Base-by-base conservation (phyloP, 1,139 yeast genomes). In the Protomyces pachydermus region DNA sequence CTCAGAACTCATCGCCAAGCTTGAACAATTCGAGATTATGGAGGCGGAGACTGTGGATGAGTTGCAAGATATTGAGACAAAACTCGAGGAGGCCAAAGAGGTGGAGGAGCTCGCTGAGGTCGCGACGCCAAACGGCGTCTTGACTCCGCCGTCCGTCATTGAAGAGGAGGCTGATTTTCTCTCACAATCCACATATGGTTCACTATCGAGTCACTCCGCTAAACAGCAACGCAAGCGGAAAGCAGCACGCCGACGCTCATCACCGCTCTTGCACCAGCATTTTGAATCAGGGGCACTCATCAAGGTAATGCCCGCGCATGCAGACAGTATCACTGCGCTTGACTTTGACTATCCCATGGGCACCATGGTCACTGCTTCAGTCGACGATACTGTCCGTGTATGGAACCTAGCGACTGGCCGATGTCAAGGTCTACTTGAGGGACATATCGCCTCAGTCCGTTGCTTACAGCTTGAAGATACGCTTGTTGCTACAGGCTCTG, bases 351-450 rank as follows among this genome's bases (percentile, higher is more conserved):
- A 80, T 50, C 91, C 91, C 14, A 86, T 84, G 73, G 90, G 90
- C 1, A 83, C 84, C 0, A 72, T 86, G 74, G 93, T 91, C 2
- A 82, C 93, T 14, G 91, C 97, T 0, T 83, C 91, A 3, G 77
- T 85, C 70, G 96, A 90, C 74, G 89, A 86, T 72, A 85, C 90
- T 0, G 88, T 90, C 9, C 82, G 88, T 68, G 88, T 91, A 5
- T 90, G 97, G 96, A 96, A 91, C 76, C 76, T 81, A 74, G 81
- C 81, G 67, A 77, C 80, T 65, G 83, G 80, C 60, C 80, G 76
- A 71, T 70, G 70, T 20, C 65, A 70, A 20, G 72, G 72, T 3
- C 63, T 68, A 16, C 70, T 76, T 4, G 69, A 64, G 16, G 78
- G 78, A 6, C 78, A 75, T 87, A 84, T 69, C 68, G 84, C 87